Evolutionary conservation across 2,329 filamentous ascomycete species (phyloP), one percentile per base, ranked within the genome.

Genomic region (Penicillium freii): DNA sequence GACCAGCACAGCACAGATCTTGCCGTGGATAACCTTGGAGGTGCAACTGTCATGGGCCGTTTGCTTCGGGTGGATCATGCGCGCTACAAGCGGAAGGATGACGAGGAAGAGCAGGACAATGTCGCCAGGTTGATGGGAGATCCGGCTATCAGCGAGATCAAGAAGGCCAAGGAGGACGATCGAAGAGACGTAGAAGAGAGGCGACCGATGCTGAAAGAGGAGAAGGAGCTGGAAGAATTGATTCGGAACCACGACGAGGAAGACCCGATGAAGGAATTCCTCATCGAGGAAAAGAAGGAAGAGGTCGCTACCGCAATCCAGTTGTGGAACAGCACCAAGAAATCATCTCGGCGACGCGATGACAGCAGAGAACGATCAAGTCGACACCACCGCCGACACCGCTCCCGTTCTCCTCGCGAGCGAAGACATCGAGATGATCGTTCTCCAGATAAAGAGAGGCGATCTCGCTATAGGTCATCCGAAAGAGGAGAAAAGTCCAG

Each of bases 1-100:
- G 93, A 99, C 75, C 94, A 99, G 79, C 84, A 93, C 66, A 97
- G 92, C 77, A 95, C 91, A 61, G 93, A 97, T 75, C 79, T 99
- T 42, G 94, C 95, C 0, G 95, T 99, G 10, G 94, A 99, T 77
- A 99, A 99, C 73, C 79, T 99, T 5, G 90, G 92, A 39, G 94
- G 94, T 33, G 88, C 92, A 9, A 89, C 87, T 31, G 87, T 99
- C 19, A 81, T 90, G 71, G 92, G 92, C 2, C 83, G 92, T 42
- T 76, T 93, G 57, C 76, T 99, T 42, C 85, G 89, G 58, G 94
- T 99, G 13, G 94, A 99, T 72, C 94, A 99, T 75, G 90, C 92
- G 27, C 81, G 92, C 52, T 99, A 99, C 76, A 95, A 96, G 80
- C 81, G 85, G 45, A 88, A 88, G 64, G 93, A 97, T 54, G 91